Percentiles rank a stretch among this genome's conserved stretches.
phyloP scores from a whole-genome alignment of 306 rosid species.

The Casuarina cunninghamiana region DNA sequence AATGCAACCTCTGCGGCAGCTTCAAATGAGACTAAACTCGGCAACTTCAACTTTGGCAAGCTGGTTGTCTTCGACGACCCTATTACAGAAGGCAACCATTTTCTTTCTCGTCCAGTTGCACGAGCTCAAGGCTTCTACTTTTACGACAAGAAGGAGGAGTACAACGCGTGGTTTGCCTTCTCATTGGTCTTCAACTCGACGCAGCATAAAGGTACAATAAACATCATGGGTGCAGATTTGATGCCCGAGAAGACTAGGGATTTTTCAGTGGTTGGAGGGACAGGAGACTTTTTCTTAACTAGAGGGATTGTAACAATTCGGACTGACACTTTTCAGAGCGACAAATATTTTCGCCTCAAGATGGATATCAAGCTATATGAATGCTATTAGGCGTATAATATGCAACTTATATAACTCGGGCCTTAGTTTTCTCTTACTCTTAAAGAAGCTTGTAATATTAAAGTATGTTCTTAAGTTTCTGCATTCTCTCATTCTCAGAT shows the following conservation, averaged over 20 bases:
- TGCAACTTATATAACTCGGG: no score
- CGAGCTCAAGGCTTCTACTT: constrained; percentile 53
- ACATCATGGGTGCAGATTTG: constrained; percentile 54
- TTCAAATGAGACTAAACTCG: constrained; percentile 28
- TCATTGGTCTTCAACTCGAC: constrained; percentile 55
- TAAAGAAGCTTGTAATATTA: no score
- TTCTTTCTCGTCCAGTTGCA: constrained; percentile 32
- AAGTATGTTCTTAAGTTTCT: no score
- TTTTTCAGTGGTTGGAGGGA: constrained; percentile 57
- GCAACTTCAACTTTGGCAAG: constrained; percentile 27
- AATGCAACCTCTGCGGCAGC: constrained; percentile 40
- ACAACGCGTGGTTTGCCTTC: constrained; percentile 52
- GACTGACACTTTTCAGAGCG: constrained; percentile 35
- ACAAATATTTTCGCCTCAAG: constrained; percentile 41
- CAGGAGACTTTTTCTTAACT: constrained; percentile 54
- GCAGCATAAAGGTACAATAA: constrained; percentile 46
- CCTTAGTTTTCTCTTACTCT: no score
- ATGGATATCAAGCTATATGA: constrained; percentile 54
- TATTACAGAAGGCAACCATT: constrained; percentile 33
- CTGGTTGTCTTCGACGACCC: constrained; percentile 42
- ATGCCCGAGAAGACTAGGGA: constrained; percentile 43
- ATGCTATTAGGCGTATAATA: constrained; percentile 17
- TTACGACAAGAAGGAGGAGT: constrained; percentile 39
- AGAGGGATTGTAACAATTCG: constrained; percentile 47
- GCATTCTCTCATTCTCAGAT: no score